Conservation (phyloP, 345 rosid genomes). For the Salix arbutifolia region DNA sequence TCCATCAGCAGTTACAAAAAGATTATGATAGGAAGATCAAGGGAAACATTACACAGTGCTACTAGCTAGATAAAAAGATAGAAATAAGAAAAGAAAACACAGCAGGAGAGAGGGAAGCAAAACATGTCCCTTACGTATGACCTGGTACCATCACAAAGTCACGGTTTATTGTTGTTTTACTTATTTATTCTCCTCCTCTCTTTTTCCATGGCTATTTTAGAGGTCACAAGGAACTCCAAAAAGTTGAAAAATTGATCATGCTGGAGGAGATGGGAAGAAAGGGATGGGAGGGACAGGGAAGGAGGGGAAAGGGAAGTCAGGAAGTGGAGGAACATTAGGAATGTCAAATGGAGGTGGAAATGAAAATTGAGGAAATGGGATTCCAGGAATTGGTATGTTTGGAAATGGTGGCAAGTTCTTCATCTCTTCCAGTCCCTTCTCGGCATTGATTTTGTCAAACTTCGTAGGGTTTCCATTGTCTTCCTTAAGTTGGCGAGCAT, state of each 20-base stretch:
- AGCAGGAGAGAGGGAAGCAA: background rate
- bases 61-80: background rate
- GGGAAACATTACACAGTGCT: background rate
- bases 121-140: background rate
- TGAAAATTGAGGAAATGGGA: constrained; percentile 14
- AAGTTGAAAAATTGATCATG: background rate
- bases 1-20: background rate
- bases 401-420: constrained; percentile 2
- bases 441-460: background rate
- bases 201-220: background rate
- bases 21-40: background rate
- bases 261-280: background rate
- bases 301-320: background rate
- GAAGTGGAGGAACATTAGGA: constrained; percentile 11
- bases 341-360: constrained; percentile 17
- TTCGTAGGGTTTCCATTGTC: background rate
- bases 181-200: background rate
- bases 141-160: background rate
- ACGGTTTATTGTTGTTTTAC: background rate
- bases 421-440: background rate
- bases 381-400: background rate
- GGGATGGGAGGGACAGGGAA: constrained; percentile 9
- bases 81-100: background rate
- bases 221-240: background rate
- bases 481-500: background rate